Percentiles rank a stretch among this genome's conserved stretches.
Evolutionary conservation across 2,329 filamentous ascomycete genomes (phyloP).

Genomic region (Clarireedia monteithiana): DNA sequence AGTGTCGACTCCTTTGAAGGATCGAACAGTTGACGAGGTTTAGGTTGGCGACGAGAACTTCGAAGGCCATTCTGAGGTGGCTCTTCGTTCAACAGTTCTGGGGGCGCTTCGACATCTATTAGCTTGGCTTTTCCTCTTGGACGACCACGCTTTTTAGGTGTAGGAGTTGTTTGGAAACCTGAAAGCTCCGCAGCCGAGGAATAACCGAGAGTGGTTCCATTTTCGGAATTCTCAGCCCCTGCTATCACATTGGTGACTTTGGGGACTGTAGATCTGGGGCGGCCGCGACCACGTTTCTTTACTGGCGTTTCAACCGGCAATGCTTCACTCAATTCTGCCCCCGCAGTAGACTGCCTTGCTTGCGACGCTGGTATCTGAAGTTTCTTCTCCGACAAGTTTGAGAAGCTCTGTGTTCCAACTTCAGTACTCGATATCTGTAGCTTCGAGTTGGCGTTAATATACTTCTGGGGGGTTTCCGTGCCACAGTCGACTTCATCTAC

Average conservation of each 20-base stretch:
- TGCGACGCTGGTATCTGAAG: too few species aligned
- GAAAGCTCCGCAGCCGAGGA: conserved; percentile 1
- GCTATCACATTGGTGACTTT: background rate
- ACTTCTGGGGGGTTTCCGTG: too few species aligned
- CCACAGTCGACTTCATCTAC: too few species aligned
- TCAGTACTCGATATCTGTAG: too few species aligned
- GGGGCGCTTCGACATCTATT: background rate
- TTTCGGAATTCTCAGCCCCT: background rate
- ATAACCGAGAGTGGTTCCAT: background rate
- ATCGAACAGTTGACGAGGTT: conserved; percentile 1
- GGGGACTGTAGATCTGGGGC: background rate
- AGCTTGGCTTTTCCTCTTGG: conserved; percentile 2
- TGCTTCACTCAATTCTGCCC: too few species aligned
- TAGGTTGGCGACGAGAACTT: conserved; percentile 6
- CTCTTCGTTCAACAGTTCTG: background rate
- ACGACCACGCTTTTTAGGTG: conserved; percentile 6
- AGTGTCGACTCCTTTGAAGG: background rate
- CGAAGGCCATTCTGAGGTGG: conserved; percentile 1
- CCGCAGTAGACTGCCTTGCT: too few species aligned
- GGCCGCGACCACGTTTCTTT: background rate
- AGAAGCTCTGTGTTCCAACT: too few species aligned
- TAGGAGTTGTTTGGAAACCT: background rate
- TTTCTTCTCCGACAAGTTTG: too few species aligned
- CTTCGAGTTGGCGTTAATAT: too few species aligned
- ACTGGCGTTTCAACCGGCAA: too few species aligned